Base-by-base conservation (phyloP, 2,329 filamentous ascomycete genomes). In the Alternaria sp. region DNA sequence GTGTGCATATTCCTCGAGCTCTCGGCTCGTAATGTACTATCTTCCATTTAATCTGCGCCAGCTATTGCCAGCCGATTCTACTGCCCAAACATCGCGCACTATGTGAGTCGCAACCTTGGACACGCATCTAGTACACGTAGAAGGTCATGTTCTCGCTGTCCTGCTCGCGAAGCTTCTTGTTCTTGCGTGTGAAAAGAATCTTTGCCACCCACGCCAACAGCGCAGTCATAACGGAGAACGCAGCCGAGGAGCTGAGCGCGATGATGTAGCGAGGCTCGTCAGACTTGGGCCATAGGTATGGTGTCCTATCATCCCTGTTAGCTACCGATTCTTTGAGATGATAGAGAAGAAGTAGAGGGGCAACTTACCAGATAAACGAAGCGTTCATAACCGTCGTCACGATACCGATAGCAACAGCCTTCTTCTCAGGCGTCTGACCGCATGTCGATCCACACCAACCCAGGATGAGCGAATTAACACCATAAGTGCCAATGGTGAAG, bases 361-460 rank as follows among this genome's bases (percentile, higher is more conserved):
- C 4, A 10, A 53, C 68, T 60, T 60, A 71, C 70, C 75, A 84
- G 62, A 84, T 83, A 57, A 81, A 79, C 8, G 78, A 77, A 43
- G 78, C 73, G 37, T 83, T 84, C 56, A 81, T 82, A 20, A 81
- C 69, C 0, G 81, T 80, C 37, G 83, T 84, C 5, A 82, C 82
- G 37, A 84, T 81, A 8, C 80, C 78, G 26, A 83, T 79, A 18
- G 80, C 74, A 8, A 82, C 82, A 30, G 82, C 82, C 64, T 82
- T 82, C 75, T 84, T 84, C 68, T 83, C 82, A 41, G 79, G 78
- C 0, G 82, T 83, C 61, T 83, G 81, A n/a, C 79, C 81, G 37
- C 81, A 77, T 0, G 81, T 82, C 3, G 78, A 78, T 20, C 80
- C 80, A 14, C 80, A 81, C 82, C 82, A 84, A n/a, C 80, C 79